phyloP scores from a whole-genome alignment of 140 eudicot species.

The Oenanthe javanica region DNA sequence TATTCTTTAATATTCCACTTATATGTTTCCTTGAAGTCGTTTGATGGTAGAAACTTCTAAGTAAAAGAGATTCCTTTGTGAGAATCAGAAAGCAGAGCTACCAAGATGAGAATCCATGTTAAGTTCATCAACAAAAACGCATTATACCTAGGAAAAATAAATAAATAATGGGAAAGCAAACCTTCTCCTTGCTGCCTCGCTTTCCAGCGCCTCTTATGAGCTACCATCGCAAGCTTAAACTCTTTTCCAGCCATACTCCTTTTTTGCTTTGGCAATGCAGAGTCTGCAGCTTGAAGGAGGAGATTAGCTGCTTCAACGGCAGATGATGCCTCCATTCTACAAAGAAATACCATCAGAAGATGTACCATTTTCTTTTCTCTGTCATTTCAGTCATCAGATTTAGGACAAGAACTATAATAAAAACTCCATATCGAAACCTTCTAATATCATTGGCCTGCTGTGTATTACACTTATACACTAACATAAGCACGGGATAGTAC shows the following conservation, averaged over 20 bases:
- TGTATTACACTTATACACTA: not conserved
- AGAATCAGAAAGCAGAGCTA: not conserved
- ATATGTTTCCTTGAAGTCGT: no score
- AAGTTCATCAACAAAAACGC: not conserved
- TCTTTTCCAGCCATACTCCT: slow-evolving; percentile 46
- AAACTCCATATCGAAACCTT: not conserved
- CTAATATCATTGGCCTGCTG: not conserved
- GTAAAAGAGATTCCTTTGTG: not conserved
- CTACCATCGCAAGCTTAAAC: slow-evolving; percentile 70
- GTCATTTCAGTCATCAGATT: not conserved
- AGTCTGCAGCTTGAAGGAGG: slow-evolving; percentile 61
- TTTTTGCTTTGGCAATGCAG: slow-evolving; percentile 72
- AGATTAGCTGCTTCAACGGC: slow-evolving; percentile 63
- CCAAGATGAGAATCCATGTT: not conserved
- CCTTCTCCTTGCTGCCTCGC: slow-evolving; percentile 39
- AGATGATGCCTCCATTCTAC: slow-evolving; percentile 63
- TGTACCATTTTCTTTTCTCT: not conserved
- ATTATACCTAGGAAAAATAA: not conserved
- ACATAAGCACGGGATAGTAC: no score
- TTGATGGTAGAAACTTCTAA: no score
- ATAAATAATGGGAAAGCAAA: slow-evolving; percentile 6
- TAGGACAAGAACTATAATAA: not conserved
- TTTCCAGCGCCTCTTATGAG: slow-evolving; percentile 54
- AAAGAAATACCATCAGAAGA: not conserved
- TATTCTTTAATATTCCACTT: no score